Evolutionary conservation across 257 asterid genomes (phyloP), one percentile per base, ranked within the genome.

Genomic region (Nicotiana noctiflora): DNA sequence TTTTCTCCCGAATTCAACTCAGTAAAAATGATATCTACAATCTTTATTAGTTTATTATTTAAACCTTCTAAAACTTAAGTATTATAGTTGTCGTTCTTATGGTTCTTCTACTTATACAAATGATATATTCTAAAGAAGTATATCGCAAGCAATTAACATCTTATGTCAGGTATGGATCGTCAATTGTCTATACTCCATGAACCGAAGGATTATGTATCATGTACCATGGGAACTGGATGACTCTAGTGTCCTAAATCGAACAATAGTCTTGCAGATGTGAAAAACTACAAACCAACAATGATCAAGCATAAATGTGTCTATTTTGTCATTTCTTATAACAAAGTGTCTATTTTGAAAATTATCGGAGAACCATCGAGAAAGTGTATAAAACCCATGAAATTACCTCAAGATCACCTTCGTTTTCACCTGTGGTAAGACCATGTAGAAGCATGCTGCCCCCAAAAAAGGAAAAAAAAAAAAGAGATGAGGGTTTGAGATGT

Each of bases 381-480:
- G 78, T 74, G 44, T 23, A 49, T 49, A 74, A 14, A 72, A 49
- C 40, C 32, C 25, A 72, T 21, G 40, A 49, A 40, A 79, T 79
- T 90, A 95, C 99, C 99, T 93, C 98, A 83, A 95, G 93, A 88
- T 93, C 97, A 56, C 99, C 98, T 79, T 91, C 92, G 61, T 84
- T 91, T 89, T 95, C 98, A 83, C 93, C 87, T 86, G 85, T 70
- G 78, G 90, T 88, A 79, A 95, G 92, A 82, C 99, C 98, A 88
- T 89, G 98, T 85, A 95, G 83, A 49, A 95, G 94, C 97, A 95
- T 91, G 86, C 99, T 95, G 98, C 91, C 89, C 49, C 49, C 11
- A 8, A 40, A 40, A 40, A 40, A 40, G 11, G 12, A 8, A 40
- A 40, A 40, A 15, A 46, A 21, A 7, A 7, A 46, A 23, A 46